These are phyloP conservation scores for Penicillium silybi DNA, from an alignment of 495 filamentous ascomycete species.

Conservation along the genomic window DNA sequence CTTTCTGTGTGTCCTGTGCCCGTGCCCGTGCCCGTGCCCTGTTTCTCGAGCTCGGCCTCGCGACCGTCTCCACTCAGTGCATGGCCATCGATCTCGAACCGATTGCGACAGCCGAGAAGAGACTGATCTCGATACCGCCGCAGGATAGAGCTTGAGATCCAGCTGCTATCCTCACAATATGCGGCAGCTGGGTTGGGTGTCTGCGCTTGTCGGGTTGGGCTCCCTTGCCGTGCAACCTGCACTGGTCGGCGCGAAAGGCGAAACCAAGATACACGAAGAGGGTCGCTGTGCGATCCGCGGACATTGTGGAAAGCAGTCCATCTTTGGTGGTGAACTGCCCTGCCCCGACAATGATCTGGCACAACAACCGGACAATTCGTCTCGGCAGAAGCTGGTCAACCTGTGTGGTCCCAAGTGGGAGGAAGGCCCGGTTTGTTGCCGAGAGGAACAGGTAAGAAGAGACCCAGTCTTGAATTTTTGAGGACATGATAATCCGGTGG, in stretches of 20 bases:
- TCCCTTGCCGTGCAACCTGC: slow-evolving; percentile 25
- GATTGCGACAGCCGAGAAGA: background rate
- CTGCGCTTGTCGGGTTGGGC: slow-evolving; percentile 29
- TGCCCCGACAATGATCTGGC: slow-evolving; percentile 92
- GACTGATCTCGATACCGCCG: background rate
- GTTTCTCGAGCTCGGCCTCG: slow-evolving; percentile 4
- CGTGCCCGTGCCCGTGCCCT: background rate
- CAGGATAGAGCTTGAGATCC: background rate
- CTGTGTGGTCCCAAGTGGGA: slow-evolving; percentile 86
- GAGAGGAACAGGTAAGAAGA: slow-evolving; percentile 64
- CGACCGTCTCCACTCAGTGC: slow-evolving; percentile 6
- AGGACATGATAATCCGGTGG: background rate
- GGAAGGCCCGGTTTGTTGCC: slow-evolving; percentile 79
- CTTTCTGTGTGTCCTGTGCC: background rate
- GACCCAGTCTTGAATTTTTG: background rate
- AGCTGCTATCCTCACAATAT: slow-evolving; percentile 18
- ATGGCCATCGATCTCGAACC: background rate
- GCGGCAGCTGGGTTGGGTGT: slow-evolving; percentile 31
- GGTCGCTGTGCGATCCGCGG: slow-evolving; percentile 90
- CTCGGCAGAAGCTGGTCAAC: slow-evolving; percentile 71
- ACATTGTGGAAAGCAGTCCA: slow-evolving; percentile 81
- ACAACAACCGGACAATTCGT: slow-evolving; percentile 60
- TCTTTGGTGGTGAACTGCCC: slow-evolving; percentile 83
- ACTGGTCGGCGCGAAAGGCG: slow-evolving; percentile 31
- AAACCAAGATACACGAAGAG: slow-evolving; percentile 70